Conservation (phyloP, 371 early-diverging fungal species). For the Syncephalastrum sp. region DNA sequence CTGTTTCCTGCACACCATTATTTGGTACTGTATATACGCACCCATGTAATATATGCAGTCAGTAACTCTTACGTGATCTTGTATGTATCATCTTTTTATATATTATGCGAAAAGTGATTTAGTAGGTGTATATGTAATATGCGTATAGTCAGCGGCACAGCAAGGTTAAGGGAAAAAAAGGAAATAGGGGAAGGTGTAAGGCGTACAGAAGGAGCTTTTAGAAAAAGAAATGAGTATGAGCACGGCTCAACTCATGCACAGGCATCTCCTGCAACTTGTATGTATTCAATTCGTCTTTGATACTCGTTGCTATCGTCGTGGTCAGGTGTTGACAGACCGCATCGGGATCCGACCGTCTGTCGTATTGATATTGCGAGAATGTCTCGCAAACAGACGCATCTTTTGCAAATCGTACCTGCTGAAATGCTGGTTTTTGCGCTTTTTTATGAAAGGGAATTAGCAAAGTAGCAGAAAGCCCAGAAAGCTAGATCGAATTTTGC, state of each 20-base stretch:
- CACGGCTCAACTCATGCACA: slow-evolving; percentile 66
- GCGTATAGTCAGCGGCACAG: no score
- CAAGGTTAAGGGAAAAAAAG: not conserved
- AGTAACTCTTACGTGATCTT: not conserved
- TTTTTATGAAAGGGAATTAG: no score
- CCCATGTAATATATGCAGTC: not conserved
- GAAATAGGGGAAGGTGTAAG: slow-evolving; percentile 2
- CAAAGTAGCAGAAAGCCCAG: no score
- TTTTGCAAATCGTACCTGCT: slow-evolving; percentile 25
- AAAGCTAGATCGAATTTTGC: no score
- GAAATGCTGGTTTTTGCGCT: no score
- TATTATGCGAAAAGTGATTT: no score
- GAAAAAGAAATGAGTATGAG: slow-evolving; percentile 67
- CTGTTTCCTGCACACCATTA: no score
- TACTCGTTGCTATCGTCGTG: slow-evolving; percentile 55
- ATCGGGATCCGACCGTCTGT: slow-evolving; percentile 62
- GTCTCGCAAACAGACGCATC: slow-evolving; percentile 50
- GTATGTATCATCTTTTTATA: not conserved
- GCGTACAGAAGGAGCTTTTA: slow-evolving; percentile 21
- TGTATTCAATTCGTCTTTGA: slow-evolving; percentile 71
- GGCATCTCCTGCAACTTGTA: slow-evolving; percentile 74
- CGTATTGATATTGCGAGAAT: slow-evolving; percentile 66
- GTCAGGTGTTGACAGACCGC: slow-evolving; percentile 59
- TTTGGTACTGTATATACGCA: no score
- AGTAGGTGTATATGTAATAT: no score